Evolutionary conservation across 352 stramenopile species (phyloP).

Genomic region (Globisporangium perplexum): DNA sequence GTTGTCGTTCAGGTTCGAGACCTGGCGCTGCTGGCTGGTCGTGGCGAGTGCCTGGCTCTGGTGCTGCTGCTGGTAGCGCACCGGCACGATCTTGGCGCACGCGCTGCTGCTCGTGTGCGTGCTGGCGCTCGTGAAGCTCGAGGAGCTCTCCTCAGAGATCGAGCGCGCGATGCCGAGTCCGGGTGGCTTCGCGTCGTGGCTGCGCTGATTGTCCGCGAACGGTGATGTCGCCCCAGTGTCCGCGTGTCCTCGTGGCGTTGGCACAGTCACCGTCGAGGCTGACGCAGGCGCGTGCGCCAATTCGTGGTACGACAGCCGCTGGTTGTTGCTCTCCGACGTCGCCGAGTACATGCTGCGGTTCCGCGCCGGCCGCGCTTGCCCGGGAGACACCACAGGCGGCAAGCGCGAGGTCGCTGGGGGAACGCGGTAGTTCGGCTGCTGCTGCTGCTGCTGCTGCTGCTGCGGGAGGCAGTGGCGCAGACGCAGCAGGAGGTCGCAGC

Average conservation of each 20-base stretch:
- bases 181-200: conserved; percentile 10
- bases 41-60: conserved; percentile 14
- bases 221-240: neutral
- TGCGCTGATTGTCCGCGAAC: conserved; percentile 13
- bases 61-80: conserved; percentile 14
- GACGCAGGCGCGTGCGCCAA: neutral
- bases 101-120: conserved; percentile 8
- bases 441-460: neutral
- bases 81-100: conserved; percentile 16
- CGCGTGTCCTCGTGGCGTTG: neutral
- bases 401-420: neutral
- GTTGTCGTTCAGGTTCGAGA: conserved; percentile 46
- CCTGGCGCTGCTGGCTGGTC: conserved; percentile 20
- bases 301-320: conserved; percentile 3
- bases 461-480: conserved; percentile 25
- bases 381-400: neutral
- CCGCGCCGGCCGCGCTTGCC: neutral
- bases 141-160: conserved; percentile 18
- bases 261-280: neutral
- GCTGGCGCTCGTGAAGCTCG: conserved; percentile 8
- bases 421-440: neutral
- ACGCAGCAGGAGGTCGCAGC: conserved; percentile 39
- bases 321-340: conserved; percentile 1
- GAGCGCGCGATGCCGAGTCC: conserved; percentile 8
- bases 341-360: conserved; percentile 7